phyloP scores from a whole-genome alignment of 108 stramenopile species.

The Cyclotella cryptica region DNA sequence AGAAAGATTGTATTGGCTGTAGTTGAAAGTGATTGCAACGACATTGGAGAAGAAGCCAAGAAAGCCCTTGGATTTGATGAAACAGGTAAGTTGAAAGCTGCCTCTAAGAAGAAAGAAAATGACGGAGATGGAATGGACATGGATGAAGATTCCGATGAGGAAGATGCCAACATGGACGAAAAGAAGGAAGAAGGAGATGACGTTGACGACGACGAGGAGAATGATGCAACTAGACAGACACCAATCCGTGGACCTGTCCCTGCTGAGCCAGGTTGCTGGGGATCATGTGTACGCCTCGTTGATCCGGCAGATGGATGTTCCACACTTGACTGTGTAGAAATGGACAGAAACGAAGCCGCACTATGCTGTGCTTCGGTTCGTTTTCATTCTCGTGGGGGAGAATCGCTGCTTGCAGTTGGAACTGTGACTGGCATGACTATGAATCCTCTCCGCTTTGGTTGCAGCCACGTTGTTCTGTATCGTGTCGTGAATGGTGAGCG shows the following conservation, averaged over 20 bases:
- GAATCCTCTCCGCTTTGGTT: conserved; percentile 79
- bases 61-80: conserved; percentile 79
- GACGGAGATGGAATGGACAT: conserved; percentile 74
- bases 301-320: conserved; percentile 82
- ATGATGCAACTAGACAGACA: conserved; percentile 66
- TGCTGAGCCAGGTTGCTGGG: conserved; percentile 87
- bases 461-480: conserved; percentile 85
- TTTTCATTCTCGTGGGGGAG: conserved; percentile 94
- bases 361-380: conserved; percentile 89
- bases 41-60: conserved; percentile 84
- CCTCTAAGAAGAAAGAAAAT: conserved; percentile 51
- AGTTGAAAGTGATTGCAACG: conserved; percentile 96
- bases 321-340: conserved; percentile 90
- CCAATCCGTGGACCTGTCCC: conserved; percentile 93
- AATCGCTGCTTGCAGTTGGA: conserved; percentile 94
- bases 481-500: conserved; percentile 86
- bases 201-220: conserved; percentile 88
- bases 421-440: conserved; percentile 89
- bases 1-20: conserved; percentile 86
- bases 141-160: conserved; percentile 80
- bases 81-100: conserved; percentile 53
- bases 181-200: conserved; percentile 69
- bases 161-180: conserved; percentile 62
- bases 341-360: conserved; percentile 94
- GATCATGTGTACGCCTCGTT: conserved; percentile 93